Evolutionary conservation across 805 yeast genomes (phyloP), one percentile per base, ranked within the genome.

Genomic region (Candida adriatica): DNA sequence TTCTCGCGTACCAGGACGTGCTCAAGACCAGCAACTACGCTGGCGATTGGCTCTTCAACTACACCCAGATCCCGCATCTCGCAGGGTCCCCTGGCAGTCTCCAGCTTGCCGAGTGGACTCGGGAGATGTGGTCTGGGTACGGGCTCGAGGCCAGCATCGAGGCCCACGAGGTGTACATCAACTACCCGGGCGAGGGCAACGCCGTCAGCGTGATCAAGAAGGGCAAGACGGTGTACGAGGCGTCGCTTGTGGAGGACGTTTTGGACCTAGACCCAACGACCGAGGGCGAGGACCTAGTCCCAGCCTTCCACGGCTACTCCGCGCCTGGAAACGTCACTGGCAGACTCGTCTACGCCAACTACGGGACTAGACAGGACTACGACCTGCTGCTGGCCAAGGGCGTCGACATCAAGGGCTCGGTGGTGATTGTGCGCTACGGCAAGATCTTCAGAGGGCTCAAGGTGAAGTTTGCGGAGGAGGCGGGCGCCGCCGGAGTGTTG

Each of bases 271-370:
- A 75, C 41, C 58, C 61, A 28, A 57, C 62, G 8, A 61, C 67
- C 2, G 31, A 53, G 38, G 48, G 55, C 52, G 61, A 62, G 18
- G 71, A 66, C 37, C 54, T 65, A 21, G 67, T 79, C 16, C 88
- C 87, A 10, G 76, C 86, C 0, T 83, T 82, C 60, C 78, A 79
- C 49, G 87, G 85, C 2, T 82, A 79, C 47, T 75, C 84, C 5
- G 87, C 83, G 8, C 66, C 70, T 34, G 94, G 92, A 24, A 79
- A 80, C 45, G 83, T 75, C 26, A 79, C 86, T 5, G 81, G 75
- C 2, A 59, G 70, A 39, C 72, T 67, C 38, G 66, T 82, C 5
- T 82, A 71, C 52, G 85, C 75, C 29, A 79, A 82, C 51, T 79
- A 74, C 53, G 92, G 92, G 34, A 65, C 74, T 4, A 60, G 56